Conservation (phyloP, 495 filamentous ascomycete genomes). For the Penicillium daleae region DNA sequence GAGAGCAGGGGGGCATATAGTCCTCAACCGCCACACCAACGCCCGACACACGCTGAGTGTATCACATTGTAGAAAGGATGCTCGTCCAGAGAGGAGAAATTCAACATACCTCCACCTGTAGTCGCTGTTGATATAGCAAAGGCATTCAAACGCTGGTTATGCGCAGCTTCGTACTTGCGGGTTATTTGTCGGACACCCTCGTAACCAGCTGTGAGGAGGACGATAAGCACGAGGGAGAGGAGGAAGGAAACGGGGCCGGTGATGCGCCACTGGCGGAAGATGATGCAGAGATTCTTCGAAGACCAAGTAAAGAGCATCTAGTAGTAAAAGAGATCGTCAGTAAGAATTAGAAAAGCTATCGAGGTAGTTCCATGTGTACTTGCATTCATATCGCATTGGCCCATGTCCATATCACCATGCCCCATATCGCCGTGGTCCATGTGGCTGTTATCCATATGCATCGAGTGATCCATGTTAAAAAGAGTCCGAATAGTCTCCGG, state of each 20-base stretch:
- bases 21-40: slow-evolving; percentile 13
- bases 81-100: background rate
- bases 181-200: slow-evolving; percentile 80
- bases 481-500: background rate
- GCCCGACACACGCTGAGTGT: background rate
- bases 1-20: background rate
- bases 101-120: slow-evolving; percentile 53
- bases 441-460: slow-evolving; percentile 47
- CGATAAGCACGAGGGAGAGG: slow-evolving; percentile 78
- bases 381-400: slow-evolving; percentile 85
- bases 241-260: slow-evolving; percentile 70
- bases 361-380: slow-evolving; percentile 23
- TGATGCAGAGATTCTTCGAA: slow-evolving; percentile 87
- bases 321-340: background rate
- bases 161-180: slow-evolving; percentile 72
- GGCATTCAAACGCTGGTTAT: slow-evolving; percentile 50
- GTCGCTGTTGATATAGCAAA: slow-evolving; percentile 44
- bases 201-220: slow-evolving; percentile 84
- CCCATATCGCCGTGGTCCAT: slow-evolving; percentile 47
- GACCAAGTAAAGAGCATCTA: slow-evolving; percentile 99
- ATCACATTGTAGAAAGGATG: background rate
- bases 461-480: slow-evolving; percentile 41
- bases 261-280: slow-evolving; percentile 91
- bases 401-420: slow-evolving; percentile 65
- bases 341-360: slow-evolving; percentile 7